Evolutionary conservation across 2,329 filamentous ascomycete species (phyloP).

Genomic region (Diaporthe vexans): DNA sequence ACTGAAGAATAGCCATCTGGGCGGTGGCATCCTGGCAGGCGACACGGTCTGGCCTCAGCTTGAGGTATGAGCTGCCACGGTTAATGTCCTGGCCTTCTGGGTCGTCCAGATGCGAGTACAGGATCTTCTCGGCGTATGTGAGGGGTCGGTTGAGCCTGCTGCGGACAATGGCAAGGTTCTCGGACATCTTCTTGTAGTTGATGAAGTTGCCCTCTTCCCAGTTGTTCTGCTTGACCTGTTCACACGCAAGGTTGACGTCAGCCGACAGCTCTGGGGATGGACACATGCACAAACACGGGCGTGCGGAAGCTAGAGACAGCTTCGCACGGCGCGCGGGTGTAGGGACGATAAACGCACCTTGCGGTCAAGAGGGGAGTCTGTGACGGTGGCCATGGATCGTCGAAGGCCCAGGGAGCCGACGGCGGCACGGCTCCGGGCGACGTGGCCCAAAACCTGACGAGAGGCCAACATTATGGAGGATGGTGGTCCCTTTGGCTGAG

Average conservation of each 20-base stretch:
- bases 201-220: constrained; percentile 97
- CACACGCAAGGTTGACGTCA: constrained; percentile 37
- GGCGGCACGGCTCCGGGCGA: constrained; percentile 72
- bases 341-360: constrained; percentile 73
- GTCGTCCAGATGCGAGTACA: constrained; percentile 98
- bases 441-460: constrained; percentile 76
- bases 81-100: constrained; percentile 96
- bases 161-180: constrained; percentile 94
- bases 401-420: constrained; percentile 73
- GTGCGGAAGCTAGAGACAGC: constrained; percentile 1
- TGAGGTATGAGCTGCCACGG: constrained; percentile 95
- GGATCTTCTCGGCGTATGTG: constrained; percentile 97
- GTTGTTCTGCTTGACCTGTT: constrained; percentile 91
- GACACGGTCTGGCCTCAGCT: constrained; percentile 95
- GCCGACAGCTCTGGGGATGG: constrained; percentile 20
- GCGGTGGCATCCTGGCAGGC: constrained; percentile 99
- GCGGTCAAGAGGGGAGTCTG: constrained; percentile 87
- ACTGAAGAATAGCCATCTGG: constrained; percentile 99
- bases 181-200: constrained; percentile 99
- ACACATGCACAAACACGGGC: neutral
- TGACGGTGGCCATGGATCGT: constrained; percentile 84
- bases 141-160: constrained; percentile 91
- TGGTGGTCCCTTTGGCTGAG: constrained; percentile 40
- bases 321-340: neutral
- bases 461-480: constrained; percentile 76